Evolutionary conservation across 1,284 basidiomycete genomes (phyloP), one percentile per base, ranked within the genome.

Genomic region (Cryptococcus jaspeensis): DNA sequence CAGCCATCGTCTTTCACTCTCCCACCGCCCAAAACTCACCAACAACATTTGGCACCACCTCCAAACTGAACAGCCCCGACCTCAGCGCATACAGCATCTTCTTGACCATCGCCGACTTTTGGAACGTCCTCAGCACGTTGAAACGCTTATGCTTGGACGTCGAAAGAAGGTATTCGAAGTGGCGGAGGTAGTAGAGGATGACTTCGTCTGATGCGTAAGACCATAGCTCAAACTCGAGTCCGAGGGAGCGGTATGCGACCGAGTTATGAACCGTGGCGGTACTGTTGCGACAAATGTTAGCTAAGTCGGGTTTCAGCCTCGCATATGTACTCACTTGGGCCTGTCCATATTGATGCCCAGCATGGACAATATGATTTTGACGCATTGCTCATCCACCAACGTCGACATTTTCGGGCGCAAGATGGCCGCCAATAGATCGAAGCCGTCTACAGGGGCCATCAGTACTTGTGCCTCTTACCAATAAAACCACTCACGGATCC

Each of bases 211-310:
- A 78, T 0, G 90, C 86, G 25, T 78, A 82, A 0, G 89, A 84
- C 94, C 94, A 98, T 6, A 97, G 84, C 58, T 92, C 87, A 64
- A 96, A 90, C 69, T 96, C 91, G 2, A 97, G 84, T 0, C 90
- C 88, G 43, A 97, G 82, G 1, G 87, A 83, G 45, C 85, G 84
- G 70, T 95, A 96, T 2, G 90, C 90, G 1, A 88, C 81, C 1
- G 86, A 81, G 64, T 96, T 96, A 50, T 86, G 83, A 28, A 97
- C 82, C 0, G 87, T 88, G 1, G 92, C 92, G 56, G 84, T 81
- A 23, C 89, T 92, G 64, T 18, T 38, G 8, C 5, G 28, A 32
- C 6, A 46, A 48, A 37, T n/a, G 54, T 62, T 39, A 60, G 61
- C 37, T n/a, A n/a, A 40, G 32, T 13, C 9, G 28, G 28, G 39